phyloP scores from a whole-genome alignment of 2,329 filamentous ascomycete genomes.

The Monosporascus sp. region DNA sequence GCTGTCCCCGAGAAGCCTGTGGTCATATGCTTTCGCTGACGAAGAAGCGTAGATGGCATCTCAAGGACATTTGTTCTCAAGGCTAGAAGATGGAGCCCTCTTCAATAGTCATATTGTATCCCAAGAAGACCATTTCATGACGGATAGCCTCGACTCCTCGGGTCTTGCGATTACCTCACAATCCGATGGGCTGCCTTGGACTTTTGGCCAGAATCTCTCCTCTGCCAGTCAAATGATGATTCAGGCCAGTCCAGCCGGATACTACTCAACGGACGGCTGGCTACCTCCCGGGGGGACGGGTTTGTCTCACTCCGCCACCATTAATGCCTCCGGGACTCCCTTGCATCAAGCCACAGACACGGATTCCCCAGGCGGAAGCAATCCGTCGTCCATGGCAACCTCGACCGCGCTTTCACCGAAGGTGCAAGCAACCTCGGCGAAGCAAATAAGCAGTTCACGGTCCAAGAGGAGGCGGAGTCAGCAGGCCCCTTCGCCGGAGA shows the following conservation, averaged over 20 bases:
- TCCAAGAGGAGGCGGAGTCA: slow-evolving; percentile 3
- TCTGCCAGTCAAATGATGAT: neutral
- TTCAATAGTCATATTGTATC: neutral
- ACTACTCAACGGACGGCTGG: neutral
- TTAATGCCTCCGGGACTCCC: neutral
- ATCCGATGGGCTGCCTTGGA: neutral
- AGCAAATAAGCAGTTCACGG: neutral
- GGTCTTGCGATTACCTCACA: neutral
- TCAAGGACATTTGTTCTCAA: neutral
- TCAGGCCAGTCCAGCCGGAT: neutral
- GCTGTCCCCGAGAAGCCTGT: neutral
- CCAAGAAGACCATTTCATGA: neutral
- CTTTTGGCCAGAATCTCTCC: neutral
- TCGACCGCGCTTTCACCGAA: neutral
- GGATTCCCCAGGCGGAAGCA: neutral
- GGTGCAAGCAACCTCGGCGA: neutral
- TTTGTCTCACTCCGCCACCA: neutral
- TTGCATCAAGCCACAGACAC: neutral
- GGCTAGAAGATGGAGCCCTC: neutral
- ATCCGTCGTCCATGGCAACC: neutral
- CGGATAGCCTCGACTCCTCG: neutral
- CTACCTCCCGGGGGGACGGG: neutral
- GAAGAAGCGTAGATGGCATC: neutral
- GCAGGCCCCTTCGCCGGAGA: slow-evolving; percentile 12
- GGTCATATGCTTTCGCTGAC: neutral